Evolutionary conservation across 306 rosid species (phyloP).

Genomic region (Carpinus viminea): DNA sequence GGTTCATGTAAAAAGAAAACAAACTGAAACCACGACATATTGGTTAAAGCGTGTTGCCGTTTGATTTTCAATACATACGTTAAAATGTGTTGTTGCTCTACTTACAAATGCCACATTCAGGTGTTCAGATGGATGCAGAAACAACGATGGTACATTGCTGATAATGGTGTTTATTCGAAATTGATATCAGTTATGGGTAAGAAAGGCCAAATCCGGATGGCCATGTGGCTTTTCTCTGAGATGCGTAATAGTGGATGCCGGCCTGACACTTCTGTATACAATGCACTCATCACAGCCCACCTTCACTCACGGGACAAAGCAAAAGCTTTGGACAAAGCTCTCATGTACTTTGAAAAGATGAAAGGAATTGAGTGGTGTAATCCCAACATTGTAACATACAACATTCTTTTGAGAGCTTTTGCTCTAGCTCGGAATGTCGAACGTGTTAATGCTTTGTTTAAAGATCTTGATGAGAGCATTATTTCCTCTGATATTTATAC

Average conservation of each 20-base stretch:
- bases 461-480: conserved; percentile 81
- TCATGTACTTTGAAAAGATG: conserved; percentile 86
- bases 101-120: conserved; percentile 50
- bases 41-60: background rate
- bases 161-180: conserved; percentile 88
- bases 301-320: conserved; percentile 73
- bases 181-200: conserved; percentile 87
- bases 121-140: conserved; percentile 99
- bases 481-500: conserved; percentile 78
- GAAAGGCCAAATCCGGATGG: conserved; percentile 88
- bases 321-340: conserved; percentile 78
- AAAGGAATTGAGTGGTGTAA: conserved; percentile 84
- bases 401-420: conserved; percentile 84
- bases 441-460: conserved; percentile 65
- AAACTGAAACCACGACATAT: conserved; percentile 1
- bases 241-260: conserved; percentile 88
- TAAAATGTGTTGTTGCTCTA: conserved; percentile 22
- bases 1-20: background rate
- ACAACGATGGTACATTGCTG: conserved; percentile 91
- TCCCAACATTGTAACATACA: conserved; percentile 83
- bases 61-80: conserved; percentile 6
- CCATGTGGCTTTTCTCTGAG: conserved; percentile 97
- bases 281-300: conserved; percentile 86
- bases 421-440: conserved; percentile 72
- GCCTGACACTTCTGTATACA: conserved; percentile 88